These are phyloP conservation scores for Cornus kousa DNA, from an alignment of 148 eudicot species.

Conservation along the genomic window DNA sequence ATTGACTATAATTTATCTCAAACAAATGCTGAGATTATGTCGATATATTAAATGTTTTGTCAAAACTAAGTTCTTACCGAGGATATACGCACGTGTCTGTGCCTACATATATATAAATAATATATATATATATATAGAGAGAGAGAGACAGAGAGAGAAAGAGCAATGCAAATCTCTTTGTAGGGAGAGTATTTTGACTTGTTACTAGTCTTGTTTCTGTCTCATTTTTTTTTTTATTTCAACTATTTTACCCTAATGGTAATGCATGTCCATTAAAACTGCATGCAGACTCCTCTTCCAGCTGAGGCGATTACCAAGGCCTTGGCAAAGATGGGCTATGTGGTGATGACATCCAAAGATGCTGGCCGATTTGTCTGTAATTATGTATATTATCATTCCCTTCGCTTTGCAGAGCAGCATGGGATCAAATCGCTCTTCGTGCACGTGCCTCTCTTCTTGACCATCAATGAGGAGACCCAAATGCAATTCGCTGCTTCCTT, in stretches of 20 bases:
- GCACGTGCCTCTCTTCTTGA: constrained; percentile 84
- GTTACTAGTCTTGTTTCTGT: too few species aligned
- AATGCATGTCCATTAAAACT: neutral
- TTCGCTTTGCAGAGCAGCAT: constrained; percentile 84
- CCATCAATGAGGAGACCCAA: constrained; percentile 82
- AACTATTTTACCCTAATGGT: neutral
- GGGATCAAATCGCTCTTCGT: constrained; percentile 83
- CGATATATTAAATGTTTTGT: too few species aligned
- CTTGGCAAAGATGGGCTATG: constrained; percentile 67
- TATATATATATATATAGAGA: too few species aligned
- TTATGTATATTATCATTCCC: constrained; percentile 93
- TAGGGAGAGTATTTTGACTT: too few species aligned
- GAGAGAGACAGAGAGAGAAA: too few species aligned
- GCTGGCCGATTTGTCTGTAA: constrained; percentile 98
- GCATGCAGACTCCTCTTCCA: constrained; percentile 72
- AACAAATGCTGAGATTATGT: too few species aligned
- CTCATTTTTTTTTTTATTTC: neutral
- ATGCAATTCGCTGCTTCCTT: constrained; percentile 85
- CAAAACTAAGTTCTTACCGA: too few species aligned
- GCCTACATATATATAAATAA: too few species aligned
- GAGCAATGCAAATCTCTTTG: too few species aligned
- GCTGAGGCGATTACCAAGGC: constrained; percentile 56
- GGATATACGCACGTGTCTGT: too few species aligned
- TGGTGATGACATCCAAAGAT: constrained; percentile 83
- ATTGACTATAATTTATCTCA: too few species aligned